phyloP scores from a whole-genome alignment of 1,284 basidiomycete genomes.

The Singerocomus inundabilis region DNA sequence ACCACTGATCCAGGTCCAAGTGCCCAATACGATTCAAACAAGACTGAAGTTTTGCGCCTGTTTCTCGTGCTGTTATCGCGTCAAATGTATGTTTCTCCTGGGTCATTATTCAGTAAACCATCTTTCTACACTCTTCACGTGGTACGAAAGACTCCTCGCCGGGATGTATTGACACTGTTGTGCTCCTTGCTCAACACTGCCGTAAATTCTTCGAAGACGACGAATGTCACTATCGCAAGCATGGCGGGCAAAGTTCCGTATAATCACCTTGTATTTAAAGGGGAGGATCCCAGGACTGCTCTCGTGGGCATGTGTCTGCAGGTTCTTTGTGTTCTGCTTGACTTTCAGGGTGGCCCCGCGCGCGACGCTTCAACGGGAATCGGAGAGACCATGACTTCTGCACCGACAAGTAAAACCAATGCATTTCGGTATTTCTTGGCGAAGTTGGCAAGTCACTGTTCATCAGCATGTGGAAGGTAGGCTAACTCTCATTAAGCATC shows the following conservation, averaged over 20 bases:
- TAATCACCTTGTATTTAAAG: slow-evolving; percentile 87
- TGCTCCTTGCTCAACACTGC: slow-evolving; percentile 91
- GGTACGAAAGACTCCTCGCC: slow-evolving; percentile 74
- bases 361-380: slow-evolving; percentile 46
- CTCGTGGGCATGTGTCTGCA: slow-evolving; percentile 75
- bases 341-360: slow-evolving; percentile 77
- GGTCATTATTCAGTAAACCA: slow-evolving; percentile 65
- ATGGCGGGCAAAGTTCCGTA: slow-evolving; percentile 76
- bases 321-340: slow-evolving; percentile 72
- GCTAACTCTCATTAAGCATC: slow-evolving; percentile 57
- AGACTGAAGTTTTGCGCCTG: slow-evolving; percentile 82
- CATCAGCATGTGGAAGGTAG: slow-evolving; percentile 2
- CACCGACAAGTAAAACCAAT: slow-evolving; percentile 73
- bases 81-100: slow-evolving; percentile 80
- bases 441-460: slow-evolving; percentile 62
- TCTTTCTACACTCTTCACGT: slow-evolving; percentile 76
- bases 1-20: slow-evolving; percentile 70
- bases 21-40: slow-evolving; percentile 74
- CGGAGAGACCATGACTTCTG: slow-evolving; percentile 44
- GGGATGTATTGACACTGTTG: slow-evolving; percentile 81
- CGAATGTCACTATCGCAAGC: slow-evolving; percentile 53
- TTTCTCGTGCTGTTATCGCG: slow-evolving; percentile 83
- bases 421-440: slow-evolving; percentile 88
- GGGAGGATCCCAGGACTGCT: slow-evolving; percentile 70
- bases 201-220: slow-evolving; percentile 61